Evolutionary conservation across 352 stramenopile species (phyloP).

Genomic region (Phytophthora sp.): DNA sequence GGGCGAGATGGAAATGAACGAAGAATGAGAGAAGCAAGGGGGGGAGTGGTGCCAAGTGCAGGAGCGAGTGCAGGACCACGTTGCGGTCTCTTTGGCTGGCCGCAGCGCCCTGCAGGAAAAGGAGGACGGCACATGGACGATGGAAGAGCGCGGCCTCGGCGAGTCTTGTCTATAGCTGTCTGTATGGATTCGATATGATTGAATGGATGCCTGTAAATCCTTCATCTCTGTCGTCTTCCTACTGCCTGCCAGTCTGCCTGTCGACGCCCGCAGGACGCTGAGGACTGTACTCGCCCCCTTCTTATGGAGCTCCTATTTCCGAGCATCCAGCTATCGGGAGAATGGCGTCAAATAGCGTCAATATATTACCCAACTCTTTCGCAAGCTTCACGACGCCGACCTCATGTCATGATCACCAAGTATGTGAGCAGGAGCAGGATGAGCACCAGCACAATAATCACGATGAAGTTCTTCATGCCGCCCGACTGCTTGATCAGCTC

Average conservation of each 20-base stretch:
- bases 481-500: conserved; percentile 88
- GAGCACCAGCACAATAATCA: conserved; percentile 88
- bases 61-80: not conserved
- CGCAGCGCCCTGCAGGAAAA: conserved; percentile 11
- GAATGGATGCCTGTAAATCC: conserved; percentile 48
- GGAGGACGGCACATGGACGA: conserved; percentile 29
- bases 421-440: conserved; percentile 88
- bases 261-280: not conserved
- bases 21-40: conserved; percentile 1
- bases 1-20: conserved; percentile 18
- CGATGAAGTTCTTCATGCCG: conserved; percentile 86
- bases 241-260: conserved; percentile 13
- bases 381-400: not conserved
- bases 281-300: not conserved
- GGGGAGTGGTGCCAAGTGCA: conserved; percentile 10
- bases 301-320: not conserved
- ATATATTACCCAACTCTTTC: conserved; percentile 30
- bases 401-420: conserved; percentile 89
- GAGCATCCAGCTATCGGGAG: not conserved
- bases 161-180: conserved; percentile 44
- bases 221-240: conserved; percentile 34
- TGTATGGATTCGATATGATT: conserved; percentile 46
- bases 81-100: conserved; percentile 10
- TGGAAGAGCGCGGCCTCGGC: conserved; percentile 24
- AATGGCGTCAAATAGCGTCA: conserved; percentile 16